Conservation (phyloP, 2,329 filamentous ascomycete species). For the Colletotrichum sp. region DNA sequence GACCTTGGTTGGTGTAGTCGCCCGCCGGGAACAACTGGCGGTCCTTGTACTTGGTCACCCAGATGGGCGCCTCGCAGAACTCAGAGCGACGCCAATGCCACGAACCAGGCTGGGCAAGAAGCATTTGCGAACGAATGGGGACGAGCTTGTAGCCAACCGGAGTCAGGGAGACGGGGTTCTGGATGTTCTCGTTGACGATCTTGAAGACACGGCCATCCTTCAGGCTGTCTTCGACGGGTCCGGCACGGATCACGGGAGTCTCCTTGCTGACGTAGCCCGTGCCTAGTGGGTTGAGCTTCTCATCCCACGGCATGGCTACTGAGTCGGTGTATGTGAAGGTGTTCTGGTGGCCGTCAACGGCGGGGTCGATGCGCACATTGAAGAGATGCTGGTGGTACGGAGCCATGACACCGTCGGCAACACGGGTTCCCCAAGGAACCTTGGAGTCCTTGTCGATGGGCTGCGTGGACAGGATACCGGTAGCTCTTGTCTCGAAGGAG, state of each 20-base stretch:
- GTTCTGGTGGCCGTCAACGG: constrained; percentile 58
- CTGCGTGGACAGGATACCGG: constrained; percentile 61
- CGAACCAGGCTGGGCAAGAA: constrained; percentile 25
- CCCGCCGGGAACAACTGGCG: constrained; percentile 42
- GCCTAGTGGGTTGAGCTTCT: background rate
- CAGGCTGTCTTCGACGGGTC: constrained; percentile 47
- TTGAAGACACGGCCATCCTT: constrained; percentile 43
- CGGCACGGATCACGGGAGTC: constrained; percentile 39
- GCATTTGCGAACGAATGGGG: constrained; percentile 28
- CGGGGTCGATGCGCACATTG: constrained; percentile 60
- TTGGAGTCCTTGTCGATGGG: constrained; percentile 56
- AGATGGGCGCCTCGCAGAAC: constrained; percentile 40
- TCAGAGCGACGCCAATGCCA: constrained; percentile 39
- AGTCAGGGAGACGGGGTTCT: constrained; percentile 35
- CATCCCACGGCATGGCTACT: constrained; percentile 24
- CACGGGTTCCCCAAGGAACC: constrained; percentile 58
- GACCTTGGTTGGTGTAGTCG: constrained; percentile 44
- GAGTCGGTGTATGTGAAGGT: constrained; percentile 35
- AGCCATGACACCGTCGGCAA: constrained; percentile 62
- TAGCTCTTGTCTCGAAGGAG: constrained; percentile 61
- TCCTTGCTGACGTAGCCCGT: constrained; percentile 36
- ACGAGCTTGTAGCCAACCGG: constrained; percentile 39
- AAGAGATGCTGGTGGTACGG: constrained; percentile 70
- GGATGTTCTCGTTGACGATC: constrained; percentile 35
- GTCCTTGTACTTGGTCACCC: constrained; percentile 39